Evolutionary conservation across 169 alveolate genomes (phyloP), one percentile per base, ranked within the genome.

Genomic region (Plasmodium blacklocki): DNA sequence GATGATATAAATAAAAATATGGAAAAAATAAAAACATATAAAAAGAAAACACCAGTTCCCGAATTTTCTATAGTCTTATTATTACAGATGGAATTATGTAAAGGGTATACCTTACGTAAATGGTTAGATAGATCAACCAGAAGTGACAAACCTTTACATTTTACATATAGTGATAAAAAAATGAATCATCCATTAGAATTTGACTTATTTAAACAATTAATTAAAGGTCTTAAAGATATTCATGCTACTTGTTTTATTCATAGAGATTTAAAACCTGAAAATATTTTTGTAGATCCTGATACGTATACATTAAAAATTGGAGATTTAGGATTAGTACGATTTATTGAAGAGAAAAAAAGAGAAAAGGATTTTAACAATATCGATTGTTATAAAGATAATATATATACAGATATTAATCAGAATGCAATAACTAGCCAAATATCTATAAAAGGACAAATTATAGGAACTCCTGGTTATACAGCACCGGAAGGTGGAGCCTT

Each of bases 401-500:
- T 67, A 1, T 88, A 67, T 70, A 64, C 88, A 26, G 88, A 88
- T 52, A 18, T 72, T 56, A 88, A 88, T 23, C 92, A 88, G n/a
- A 71, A 88, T 68, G 62, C 89, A 11, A 54, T 74, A 85, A 68
- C 68, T 73, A 68, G 93, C 21, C 95, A 93, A 71, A 88, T 93
- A 63, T 93, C 97, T 18, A 89, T 93, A 43, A 85, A 95, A 47
- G 98, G 98, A 23, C 97, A 96, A 62, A 93, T 96, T 11, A 96
- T 96, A 26, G 98, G 98, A 23, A 96, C 98, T 1, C 98, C 98
- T 11, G 98, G 97, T 15, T 96, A 96, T 91, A 94, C 97, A 32
- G 98, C 98, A 0, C 98, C 98, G 0, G 98, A 96, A 70, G 98
- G 98, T 7, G 98, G 98, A 14, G 97, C 96, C 3, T 80, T 94